Base-by-base conservation (phyloP, 2,329 filamentous ascomycete species). In the Aspergillus niger region DNA sequence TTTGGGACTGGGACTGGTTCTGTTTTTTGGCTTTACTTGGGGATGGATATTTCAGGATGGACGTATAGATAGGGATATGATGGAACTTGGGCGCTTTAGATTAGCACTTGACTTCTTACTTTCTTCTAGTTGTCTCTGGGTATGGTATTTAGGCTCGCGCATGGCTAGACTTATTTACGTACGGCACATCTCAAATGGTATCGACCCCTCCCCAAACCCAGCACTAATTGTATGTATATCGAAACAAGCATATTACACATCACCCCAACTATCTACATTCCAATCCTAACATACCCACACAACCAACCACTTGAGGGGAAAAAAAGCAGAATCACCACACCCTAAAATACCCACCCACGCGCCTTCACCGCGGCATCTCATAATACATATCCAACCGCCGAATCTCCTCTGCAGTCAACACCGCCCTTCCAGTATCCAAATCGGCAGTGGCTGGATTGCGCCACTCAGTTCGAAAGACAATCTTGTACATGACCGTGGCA, bases 371-470 rank as follows among this genome's bases (percentile, higher is more conserved):
- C 5, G 59, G 58, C 32, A 43, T 22, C 15, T n/a, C 49, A 28
- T 59, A 61, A 28, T 63, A 57, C 15, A n/a, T 5, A 41, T 61
- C 59, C 48, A 63, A 17, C 41, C 41, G 17, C 52, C 22, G 43
- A 17, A 59, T 47, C 20, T 56, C 60, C 17, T 52, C 51, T 4
- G 20, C 30, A 5, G 36, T 53, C 15, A 59, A 32, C 17, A 53
- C 36, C 11, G 56, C 41, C 15, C 44, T 38, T 8, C 59, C 59
- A 8, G 51, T 62, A 7, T 53, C 39, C 28, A 58, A n/a, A 51
- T 62, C 47, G 5, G 47, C 55, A 39, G 55, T 60, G 22, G 8
- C 32, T 10, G 55, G 58, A 28, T 60, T 47, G 15, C 53, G 44
- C 58, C 61, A 63, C 13, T 54, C n/a, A 1, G 58, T 63, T 5